Percentiles rank a stretch among this genome's conserved stretches.
Conservation (phyloP, 1,139 yeast species). For the Hanseniaspora gamundiae region DNA sequence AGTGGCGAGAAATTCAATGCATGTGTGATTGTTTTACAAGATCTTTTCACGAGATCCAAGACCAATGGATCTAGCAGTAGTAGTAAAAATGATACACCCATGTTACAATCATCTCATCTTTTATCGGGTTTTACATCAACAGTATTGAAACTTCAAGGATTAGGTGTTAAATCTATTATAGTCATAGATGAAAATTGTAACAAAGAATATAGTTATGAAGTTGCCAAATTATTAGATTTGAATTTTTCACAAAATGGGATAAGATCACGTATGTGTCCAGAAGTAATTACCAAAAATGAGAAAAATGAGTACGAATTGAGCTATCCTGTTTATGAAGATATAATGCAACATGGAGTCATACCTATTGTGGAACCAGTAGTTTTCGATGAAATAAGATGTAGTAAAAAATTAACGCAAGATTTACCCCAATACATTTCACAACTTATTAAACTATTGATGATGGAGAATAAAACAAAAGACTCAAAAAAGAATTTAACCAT, state of each 20-base stretch:
- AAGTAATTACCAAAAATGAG: slow-evolving; percentile 4
- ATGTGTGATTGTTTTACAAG: slow-evolving; percentile 20
- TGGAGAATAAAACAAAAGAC: not conserved
- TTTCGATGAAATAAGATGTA: slow-evolving; percentile 16
- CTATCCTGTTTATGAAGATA: slow-evolving; percentile 2
- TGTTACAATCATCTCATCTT: slow-evolving; percentile 1
- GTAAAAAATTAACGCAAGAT: slow-evolving; percentile 7
- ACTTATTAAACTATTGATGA: slow-evolving; percentile 14
- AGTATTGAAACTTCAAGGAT: slow-evolving; percentile 15
- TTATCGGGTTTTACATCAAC: slow-evolving; percentile 14
- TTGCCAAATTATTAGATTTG: slow-evolving; percentile 16
- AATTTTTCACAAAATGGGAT: slow-evolving; percentile 11
- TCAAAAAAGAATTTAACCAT: slow-evolving; percentile 34
- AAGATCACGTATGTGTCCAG: slow-evolving; percentile 12
- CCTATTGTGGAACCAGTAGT: slow-evolving; percentile 21
- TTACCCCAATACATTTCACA: slow-evolving; percentile 11
- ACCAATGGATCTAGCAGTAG: slow-evolving; percentile 1
- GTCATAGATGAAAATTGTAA: slow-evolving; percentile 17
- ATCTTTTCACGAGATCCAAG: slow-evolving; percentile 7
- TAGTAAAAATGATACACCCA: not conserved
- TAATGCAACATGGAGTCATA: slow-evolving; percentile 8
- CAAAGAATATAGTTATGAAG: slow-evolving; percentile 9
- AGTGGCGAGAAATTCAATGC: slow-evolving; percentile 12
- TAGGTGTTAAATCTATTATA: slow-evolving; percentile 22
- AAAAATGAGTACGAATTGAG: not conserved